These are phyloP conservation scores for Mycena capillaripes DNA, from an alignment of 768 basidiomycete species.

Conservation along the genomic window DNA sequence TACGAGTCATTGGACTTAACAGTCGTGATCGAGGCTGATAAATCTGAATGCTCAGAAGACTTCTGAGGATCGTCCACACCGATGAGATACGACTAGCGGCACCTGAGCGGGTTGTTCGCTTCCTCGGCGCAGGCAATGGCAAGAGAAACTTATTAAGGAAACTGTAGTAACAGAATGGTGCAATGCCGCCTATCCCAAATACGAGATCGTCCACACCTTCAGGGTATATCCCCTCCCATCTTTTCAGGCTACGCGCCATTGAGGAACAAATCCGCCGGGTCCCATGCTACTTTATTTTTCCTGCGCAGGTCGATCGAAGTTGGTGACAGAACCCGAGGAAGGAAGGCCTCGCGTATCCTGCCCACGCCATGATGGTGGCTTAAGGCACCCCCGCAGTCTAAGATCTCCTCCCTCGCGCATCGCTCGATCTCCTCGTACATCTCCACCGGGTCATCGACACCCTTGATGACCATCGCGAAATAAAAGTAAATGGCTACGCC, in stretches of 20 bases:
- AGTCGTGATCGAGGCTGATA: too few species aligned
- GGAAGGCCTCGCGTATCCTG: background rate
- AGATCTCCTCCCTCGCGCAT: background rate
- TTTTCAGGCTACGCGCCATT: background rate
- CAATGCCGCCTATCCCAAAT: too few species aligned
- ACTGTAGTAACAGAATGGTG: too few species aligned
- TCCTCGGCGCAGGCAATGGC: too few species aligned
- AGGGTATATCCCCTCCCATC: too few species aligned
- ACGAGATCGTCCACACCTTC: too few species aligned
- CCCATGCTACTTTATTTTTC: background rate
- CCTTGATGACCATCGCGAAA: background rate
- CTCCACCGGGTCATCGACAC: background rate
- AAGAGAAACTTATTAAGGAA: too few species aligned
- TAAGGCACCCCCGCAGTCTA: background rate
- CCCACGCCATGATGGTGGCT: conserved; percentile 2
- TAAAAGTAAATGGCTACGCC: background rate
- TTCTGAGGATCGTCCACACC: too few species aligned
- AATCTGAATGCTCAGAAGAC: too few species aligned
- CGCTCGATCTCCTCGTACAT: background rate
- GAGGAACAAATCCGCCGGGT: background rate
- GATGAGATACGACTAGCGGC: too few species aligned
- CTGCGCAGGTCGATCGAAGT: background rate
- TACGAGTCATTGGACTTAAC: too few species aligned
- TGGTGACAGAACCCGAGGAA: background rate
- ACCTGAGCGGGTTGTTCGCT: too few species aligned